Evolutionary conservation across 495 filamentous ascomycete genomes (phyloP), one percentile per base, ranked within the genome.

Genomic region (Penicillium ucsense): DNA sequence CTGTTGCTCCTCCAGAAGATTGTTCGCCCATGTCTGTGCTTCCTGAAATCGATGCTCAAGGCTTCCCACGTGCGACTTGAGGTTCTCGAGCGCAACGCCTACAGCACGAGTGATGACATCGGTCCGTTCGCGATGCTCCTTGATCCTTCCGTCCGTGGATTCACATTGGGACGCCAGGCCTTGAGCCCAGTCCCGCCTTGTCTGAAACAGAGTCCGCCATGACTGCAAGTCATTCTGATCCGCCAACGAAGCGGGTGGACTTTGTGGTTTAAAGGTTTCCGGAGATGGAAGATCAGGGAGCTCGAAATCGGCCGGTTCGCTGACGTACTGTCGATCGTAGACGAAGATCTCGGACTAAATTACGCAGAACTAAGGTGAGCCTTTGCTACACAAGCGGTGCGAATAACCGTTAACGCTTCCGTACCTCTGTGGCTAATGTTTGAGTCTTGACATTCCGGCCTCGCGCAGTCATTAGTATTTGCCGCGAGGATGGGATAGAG

Each of bases 171-270:
- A 77, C 3, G 82, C 72, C n/a, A 89, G 61, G 33, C 73, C 71
- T 35, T 78, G 52, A n/a, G 86, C 81, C 90, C 90, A 96, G 35
- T 70, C 75, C 45, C 78, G 76, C 30, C 89, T 79, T 27, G 80
- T 71, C 59, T 79, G 80, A 66, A 87, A 94, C 7, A 95, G 71
- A 48, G 81, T 79, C 58, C 85, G 85, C 87, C 89, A 95, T 76
- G 85, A 78, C 56, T 81, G 73, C 27, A 94, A 62, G 50, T 88
- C 82, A 47, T 81, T 84, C 43, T 84, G 76, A 53, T 87, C 77
- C 10, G 81, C 69, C 45, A 90, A 80, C 40, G 78, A 81, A 60
- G 89, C 86, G 34, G 89, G 89, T 8, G 86, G 78, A 40, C 66
- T 72, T 4, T 76, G 68, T 48, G 78, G 62, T 35, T 60, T 65